Evolutionary conservation across 148 eudicot species (phyloP).

Genomic region (Camellia lanceoleosa): DNA sequence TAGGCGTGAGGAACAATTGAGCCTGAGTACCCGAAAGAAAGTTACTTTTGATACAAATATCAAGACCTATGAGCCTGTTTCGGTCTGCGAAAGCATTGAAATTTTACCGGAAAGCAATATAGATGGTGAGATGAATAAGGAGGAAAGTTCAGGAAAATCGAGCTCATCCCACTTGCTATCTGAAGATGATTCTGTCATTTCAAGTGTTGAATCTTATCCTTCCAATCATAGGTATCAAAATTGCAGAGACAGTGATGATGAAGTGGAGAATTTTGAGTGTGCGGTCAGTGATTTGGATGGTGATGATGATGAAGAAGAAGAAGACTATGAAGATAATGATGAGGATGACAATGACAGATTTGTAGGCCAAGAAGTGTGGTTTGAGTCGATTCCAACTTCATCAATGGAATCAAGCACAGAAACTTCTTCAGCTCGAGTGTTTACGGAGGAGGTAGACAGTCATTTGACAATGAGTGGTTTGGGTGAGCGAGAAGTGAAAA

Average conservation of each 20-base stretch:
- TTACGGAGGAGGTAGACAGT: constrained; percentile 22
- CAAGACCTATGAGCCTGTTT: constrained; percentile 49
- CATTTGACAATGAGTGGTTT: constrained; percentile 13
- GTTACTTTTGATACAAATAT: constrained; percentile 75
- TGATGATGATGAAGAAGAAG: constrained; percentile 25
- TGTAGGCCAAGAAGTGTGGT: constrained; percentile 32
- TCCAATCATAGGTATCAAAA: constrained; percentile 71
- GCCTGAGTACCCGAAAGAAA: constrained; percentile 41
- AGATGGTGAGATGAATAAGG: constrained; percentile 25
- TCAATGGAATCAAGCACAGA: constrained; percentile 52
- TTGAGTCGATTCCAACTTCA: constrained; percentile 30
- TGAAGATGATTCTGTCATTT: constrained; percentile 45
- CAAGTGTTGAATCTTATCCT: constrained; percentile 61
- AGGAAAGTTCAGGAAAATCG: constrained; percentile 25
- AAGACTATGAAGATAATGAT: constrained; percentile 27
- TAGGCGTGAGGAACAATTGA: constrained; percentile 36
- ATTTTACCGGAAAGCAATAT: constrained; percentile 24
- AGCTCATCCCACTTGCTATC: constrained; percentile 32
- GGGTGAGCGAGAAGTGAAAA: constrained; percentile 23
- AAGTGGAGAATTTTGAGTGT: constrained; percentile 32
- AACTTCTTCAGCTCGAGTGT: constrained; percentile 8
- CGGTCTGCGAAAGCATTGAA: constrained; percentile 40
- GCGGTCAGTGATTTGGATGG: constrained; percentile 43
- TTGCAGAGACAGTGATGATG: constrained; percentile 63
- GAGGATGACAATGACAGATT: constrained; percentile 23